These are phyloP conservation scores for Suillus spraguei DNA, from an alignment of 768 basidiomycete genomes.

Conservation along the genomic window DNA sequence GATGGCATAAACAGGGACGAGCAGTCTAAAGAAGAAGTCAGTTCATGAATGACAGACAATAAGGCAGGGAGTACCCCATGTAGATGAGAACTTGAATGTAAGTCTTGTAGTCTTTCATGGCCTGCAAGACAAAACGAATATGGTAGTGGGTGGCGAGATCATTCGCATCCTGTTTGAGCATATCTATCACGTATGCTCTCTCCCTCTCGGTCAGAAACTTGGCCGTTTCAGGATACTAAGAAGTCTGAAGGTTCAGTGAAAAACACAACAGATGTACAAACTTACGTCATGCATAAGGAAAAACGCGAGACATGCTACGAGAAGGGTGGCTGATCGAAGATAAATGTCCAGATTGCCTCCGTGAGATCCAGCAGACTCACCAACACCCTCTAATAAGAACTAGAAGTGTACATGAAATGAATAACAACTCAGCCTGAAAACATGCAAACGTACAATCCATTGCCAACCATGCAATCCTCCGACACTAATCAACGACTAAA, in stretches of 20 bases:
- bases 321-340: constrained; percentile 21
- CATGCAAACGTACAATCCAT: constrained; percentile 35
- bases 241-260: not conserved
- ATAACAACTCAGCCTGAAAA: not conserved
- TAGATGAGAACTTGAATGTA: constrained; percentile 39
- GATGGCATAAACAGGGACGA: constrained; percentile 50
- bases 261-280: not conserved
- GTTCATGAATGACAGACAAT: constrained; percentile 4
- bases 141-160: constrained; percentile 48
- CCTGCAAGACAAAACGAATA: constrained; percentile 49
- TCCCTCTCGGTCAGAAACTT: constrained; percentile 52
- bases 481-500: constrained; percentile 11
- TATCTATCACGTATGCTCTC: constrained; percentile 37
- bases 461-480: constrained; percentile 38
- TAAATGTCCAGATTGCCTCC: not conserved
- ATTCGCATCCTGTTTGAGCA: constrained; percentile 48
- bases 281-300: constrained; percentile 59
- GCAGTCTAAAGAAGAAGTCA: constrained; percentile 31
- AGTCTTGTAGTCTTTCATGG: constrained; percentile 48
- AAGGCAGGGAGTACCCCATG: constrained; percentile 37
- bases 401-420: constrained; percentile 18
- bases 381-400: constrained; percentile 35
- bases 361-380: constrained; percentile 16
- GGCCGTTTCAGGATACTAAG: constrained; percentile 59
- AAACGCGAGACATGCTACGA: constrained; percentile 32